A percentile compares a stretch with the other conserved stretches of the same genome.
phyloP scores from a whole-genome alignment of 140 eudicot genomes.

The Cichorium intybus region DNA sequence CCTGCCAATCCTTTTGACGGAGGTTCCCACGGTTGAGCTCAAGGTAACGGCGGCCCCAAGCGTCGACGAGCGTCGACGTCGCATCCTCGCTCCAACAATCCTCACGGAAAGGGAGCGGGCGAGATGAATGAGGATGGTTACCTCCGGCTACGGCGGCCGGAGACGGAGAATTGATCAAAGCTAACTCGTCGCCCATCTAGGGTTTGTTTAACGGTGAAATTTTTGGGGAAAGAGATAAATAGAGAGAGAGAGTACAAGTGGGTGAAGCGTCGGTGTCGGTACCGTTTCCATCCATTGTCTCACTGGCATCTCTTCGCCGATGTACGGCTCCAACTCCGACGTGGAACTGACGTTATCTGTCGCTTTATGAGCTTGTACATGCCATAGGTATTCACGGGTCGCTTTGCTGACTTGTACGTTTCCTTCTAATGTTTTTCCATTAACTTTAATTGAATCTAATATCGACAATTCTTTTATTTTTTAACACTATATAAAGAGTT shows the following conservation, averaged over 20 bases:
- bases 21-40: slow-evolving; percentile 70
- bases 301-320: slow-evolving; percentile 32
- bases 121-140: slow-evolving; percentile 35
- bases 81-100: slow-evolving; percentile 96
- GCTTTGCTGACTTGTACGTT: slow-evolving; percentile 15
- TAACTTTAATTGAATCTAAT: neutral
- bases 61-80: slow-evolving; percentile 72
- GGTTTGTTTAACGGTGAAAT: slow-evolving; percentile 20
- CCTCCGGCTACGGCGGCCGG: slow-evolving; percentile 28
- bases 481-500: too few species aligned
- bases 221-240: slow-evolving; percentile 16
- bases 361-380: slow-evolving; percentile 28
- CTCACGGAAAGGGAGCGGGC: slow-evolving; percentile 67
- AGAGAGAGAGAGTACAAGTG: slow-evolving; percentile 18
- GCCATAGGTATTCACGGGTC: neutral
- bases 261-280: slow-evolving; percentile 47
- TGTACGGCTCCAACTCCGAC: slow-evolving; percentile 39
- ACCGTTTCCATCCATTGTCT: slow-evolving; percentile 30
- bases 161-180: slow-evolving; percentile 22
- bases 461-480: too few species aligned
- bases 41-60: slow-evolving; percentile 60
- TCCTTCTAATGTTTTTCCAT: neutral
- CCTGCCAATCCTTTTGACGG: slow-evolving; percentile 78
- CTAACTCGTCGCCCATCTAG: slow-evolving; percentile 36
- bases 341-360: slow-evolving; percentile 35